Base-by-base conservation (phyloP, 2,329 filamentous ascomycete species). In the Colletotrichum spinosum region DNA sequence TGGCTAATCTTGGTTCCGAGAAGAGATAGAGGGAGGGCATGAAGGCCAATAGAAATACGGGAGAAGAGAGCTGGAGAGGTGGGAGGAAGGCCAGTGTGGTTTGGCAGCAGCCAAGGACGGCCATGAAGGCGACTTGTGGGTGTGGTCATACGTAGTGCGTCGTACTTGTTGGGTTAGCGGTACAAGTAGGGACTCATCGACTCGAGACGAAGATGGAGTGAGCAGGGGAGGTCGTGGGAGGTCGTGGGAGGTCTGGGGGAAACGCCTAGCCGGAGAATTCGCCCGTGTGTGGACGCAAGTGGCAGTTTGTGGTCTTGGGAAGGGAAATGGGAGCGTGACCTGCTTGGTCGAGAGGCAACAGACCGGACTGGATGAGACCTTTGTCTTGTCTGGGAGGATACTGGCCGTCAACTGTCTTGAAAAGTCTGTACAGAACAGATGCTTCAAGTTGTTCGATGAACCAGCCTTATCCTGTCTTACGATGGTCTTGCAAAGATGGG, bases 351-450 rank as follows among this genome's bases (percentile, higher is more conserved):
- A 25, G 17, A 17, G 17, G 17, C 17, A 17, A 17, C 17, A 17
- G 17, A 17, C 17, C 2, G 17, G 17, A 17, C 17, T 17, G 17
- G 17, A 17, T 17, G 17, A 17, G 17, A 17, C 17, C 2, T 17
- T 17, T 2, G 17, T 17, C 17, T 17, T 17, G 2, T 17, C 3
- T 44, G n/a, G 15, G 49, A 41, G 13, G 15, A 52, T 17, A 45
- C 38, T 61, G 46, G 46, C 57, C 62, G 62, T 62, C 62, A 62
- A 48, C 62, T 52, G 52, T 48, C 46, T 61, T 41, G 41, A n/a
- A 33, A 8, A 41, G 38, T 39, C 34, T 45, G 46, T 35, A 50
- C 42, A 58, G 55, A 42, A 35, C 45, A 33, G 57, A 61, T 52
- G 62, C 55, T 58, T 58, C 55, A 58, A 42, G 39, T 53, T 51